Conservation (phyloP, 2,329 filamentous ascomycete genomes). For the Trichoderma sp. region DNA sequence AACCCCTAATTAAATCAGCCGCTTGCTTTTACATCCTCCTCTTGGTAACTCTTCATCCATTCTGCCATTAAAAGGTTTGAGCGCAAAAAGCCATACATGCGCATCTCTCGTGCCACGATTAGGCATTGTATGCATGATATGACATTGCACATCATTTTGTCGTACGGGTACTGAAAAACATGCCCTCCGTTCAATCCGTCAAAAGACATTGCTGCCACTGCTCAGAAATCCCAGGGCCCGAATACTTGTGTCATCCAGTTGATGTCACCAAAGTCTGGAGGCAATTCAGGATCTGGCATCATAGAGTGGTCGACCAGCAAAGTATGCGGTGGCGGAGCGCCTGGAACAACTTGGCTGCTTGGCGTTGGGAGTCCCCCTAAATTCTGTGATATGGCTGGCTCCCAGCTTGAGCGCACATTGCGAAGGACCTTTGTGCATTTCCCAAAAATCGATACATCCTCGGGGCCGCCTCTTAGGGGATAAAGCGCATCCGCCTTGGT, state of each 20-base stretch:
- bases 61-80: neutral
- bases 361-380: slow-evolving; percentile 37
- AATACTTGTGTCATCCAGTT: slow-evolving; percentile 44
- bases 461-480: slow-evolving; percentile 34
- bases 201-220: neutral
- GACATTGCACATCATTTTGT: neutral
- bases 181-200: neutral
- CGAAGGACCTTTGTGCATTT: slow-evolving; percentile 42
- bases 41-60: neutral
- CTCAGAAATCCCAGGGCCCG: slow-evolving; percentile 41
- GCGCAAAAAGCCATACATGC: neutral
- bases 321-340: slow-evolving; percentile 20
- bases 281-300: slow-evolving; percentile 29
- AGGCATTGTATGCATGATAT: neutral
- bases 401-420: slow-evolving; percentile 40
- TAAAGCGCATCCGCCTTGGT: slow-evolving; percentile 34
- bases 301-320: slow-evolving; percentile 20
- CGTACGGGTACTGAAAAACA: neutral
- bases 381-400: slow-evolving; percentile 37
- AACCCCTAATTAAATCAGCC: neutral
- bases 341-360: slow-evolving; percentile 31
- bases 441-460: slow-evolving; percentile 36
- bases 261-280: slow-evolving; percentile 39
- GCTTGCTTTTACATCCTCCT: neutral
- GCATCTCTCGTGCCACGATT: neutral